Conservation (phyloP, 179 eudicot genomes). For the Nepenthes alata region DNA sequence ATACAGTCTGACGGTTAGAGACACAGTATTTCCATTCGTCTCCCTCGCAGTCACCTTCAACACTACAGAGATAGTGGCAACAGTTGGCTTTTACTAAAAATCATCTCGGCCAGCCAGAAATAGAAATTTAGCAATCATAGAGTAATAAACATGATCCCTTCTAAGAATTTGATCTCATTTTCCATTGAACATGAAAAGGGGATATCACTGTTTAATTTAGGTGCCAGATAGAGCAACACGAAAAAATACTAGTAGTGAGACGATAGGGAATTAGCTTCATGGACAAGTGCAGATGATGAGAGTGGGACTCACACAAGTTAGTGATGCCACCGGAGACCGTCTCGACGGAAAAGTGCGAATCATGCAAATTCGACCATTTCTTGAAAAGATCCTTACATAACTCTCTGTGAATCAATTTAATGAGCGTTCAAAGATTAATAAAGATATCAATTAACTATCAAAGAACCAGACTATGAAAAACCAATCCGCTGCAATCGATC, state of each 20-base stretch:
- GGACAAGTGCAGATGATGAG: no score
- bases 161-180: no score
- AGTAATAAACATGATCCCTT: no score
- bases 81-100: neutral
- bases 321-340: constrained; percentile 91
- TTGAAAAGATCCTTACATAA: constrained; percentile 73
- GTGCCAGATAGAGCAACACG: no score
- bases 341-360: constrained; percentile 51
- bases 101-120: neutral
- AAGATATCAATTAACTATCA: neutral
- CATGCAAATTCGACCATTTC: constrained; percentile 69
- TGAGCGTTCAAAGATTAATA: neutral
- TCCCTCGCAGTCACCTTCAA: constrained; percentile 77
- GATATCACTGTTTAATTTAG: no score
- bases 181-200: no score
- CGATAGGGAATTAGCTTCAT: no score
- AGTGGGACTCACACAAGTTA: constrained; percentile 48
- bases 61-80: constrained; percentile 41
- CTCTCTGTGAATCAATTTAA: constrained; percentile 23
- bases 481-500: neutral
- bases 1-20: constrained; percentile 62
- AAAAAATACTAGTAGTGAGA: no score
- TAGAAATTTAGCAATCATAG: no score
- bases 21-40: constrained; percentile 31
- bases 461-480: neutral